A percentile compares a stretch with the other conserved stretches of the same genome.
These are phyloP conservation scores for Ulmus americana DNA, from an alignment of 331 rosid species.

Conservation along the genomic window DNA sequence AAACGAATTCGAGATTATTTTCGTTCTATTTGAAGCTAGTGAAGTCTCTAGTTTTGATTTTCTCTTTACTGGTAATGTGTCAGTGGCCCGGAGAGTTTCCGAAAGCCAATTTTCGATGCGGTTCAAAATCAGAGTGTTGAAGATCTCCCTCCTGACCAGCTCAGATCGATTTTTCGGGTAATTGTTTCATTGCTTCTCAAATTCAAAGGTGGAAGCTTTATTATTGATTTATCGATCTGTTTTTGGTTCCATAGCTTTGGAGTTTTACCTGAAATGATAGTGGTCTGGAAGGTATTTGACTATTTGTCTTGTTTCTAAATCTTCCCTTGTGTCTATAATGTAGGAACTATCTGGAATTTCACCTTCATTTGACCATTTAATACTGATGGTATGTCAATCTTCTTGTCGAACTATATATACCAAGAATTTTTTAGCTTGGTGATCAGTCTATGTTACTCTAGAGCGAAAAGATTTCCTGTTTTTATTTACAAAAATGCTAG, in stretches of 20 bases:
- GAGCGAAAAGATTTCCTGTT: constrained; percentile 15
- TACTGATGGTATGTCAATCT: constrained; percentile 60
- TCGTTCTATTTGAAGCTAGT: background rate
- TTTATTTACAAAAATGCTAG: constrained; percentile 34
- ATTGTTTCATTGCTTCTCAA: background rate
- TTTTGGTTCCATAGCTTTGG: background rate
- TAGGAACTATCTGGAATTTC: constrained; percentile 66
- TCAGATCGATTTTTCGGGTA: constrained; percentile 56
- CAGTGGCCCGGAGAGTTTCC: constrained; percentile 71
- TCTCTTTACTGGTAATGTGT: background rate
- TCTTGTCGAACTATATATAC: background rate
- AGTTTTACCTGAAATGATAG: background rate
- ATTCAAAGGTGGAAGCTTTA: background rate
- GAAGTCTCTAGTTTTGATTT: background rate
- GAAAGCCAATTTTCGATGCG: constrained; percentile 38
- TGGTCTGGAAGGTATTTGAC: background rate
- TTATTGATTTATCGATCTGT: background rate
- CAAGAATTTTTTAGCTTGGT: constrained; percentile 14
- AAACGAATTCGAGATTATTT: background rate
- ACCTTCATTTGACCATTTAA: constrained; percentile 57
- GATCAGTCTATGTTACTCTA: constrained; percentile 5
- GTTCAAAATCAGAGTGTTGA: constrained; percentile 38
- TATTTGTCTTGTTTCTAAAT: background rate
- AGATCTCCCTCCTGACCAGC: constrained; percentile 56
- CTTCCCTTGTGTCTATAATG: constrained; percentile 20